Evolutionary conservation across 345 rosid species (phyloP).

Genomic region (Gossypium longicalyx): DNA sequence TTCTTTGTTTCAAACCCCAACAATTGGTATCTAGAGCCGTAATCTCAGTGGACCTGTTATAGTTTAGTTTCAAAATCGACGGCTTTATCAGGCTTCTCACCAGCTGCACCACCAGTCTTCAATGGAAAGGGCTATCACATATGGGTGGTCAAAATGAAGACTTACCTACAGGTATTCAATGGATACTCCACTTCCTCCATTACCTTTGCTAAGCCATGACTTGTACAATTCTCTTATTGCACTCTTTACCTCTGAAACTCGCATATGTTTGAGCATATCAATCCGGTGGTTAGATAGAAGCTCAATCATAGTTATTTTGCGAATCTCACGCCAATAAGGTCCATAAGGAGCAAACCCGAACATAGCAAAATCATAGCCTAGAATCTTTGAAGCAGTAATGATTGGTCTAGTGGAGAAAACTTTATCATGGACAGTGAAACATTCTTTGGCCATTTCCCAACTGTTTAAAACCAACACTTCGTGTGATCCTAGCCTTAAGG

Average conservation of each 20-base stretch:
- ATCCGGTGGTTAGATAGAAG: conserved; percentile 33
- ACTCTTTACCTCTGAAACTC: conserved; percentile 23
- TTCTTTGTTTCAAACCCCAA: too few species aligned
- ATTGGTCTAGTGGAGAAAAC: conserved; percentile 25
- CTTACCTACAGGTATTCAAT: too few species aligned
- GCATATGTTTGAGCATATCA: conserved; percentile 25
- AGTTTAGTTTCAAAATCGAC: too few species aligned
- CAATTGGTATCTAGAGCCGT: too few species aligned
- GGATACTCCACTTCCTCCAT: conserved; percentile 4
- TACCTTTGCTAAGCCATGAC: conserved; percentile 7
- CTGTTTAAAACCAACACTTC: conserved; percentile 23
- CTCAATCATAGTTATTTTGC: conserved; percentile 24
- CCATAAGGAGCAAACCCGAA: conserved; percentile 43
- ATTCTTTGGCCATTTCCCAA: conserved; percentile 34
- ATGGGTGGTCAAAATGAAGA: too few species aligned
- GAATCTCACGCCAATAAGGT: conserved; percentile 37
- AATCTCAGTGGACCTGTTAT: too few species aligned
- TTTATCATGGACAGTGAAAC: conserved; percentile 27
- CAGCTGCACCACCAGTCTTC: too few species aligned
- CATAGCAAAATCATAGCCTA: conserved; percentile 36
- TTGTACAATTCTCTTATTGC: conserved; percentile 17
- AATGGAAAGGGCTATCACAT: too few species aligned
- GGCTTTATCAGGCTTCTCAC: too few species aligned
- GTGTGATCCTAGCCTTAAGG: conserved; percentile 28
- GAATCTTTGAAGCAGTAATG: conserved; percentile 25